Evolutionary conservation across 306 rosid species (phyloP), one percentile per base, ranked within the genome.

Genomic region (Fagus crenata): DNA sequence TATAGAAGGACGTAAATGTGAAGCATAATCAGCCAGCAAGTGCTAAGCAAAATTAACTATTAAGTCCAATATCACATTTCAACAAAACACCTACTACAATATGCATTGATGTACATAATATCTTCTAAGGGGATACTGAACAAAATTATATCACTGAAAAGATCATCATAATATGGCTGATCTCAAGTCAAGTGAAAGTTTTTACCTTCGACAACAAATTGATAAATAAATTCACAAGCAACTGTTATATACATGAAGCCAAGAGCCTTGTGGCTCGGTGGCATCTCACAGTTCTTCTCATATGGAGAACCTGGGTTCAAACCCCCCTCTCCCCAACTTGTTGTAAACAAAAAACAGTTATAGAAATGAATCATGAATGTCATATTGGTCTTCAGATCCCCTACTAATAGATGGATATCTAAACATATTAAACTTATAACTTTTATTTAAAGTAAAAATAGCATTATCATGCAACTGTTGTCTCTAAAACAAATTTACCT

Each of bases 401-500:
- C 42, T 4, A 28, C 36, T 61, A 12, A 33, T 33, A 61, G 43
- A 58, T 59, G 15, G 36, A 31, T 63, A 58, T 49, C 14, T 46
- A 46, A 46, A 53, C 59, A 46, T 31, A 53, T 35, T 64, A 28
- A 11, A 65, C 32, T 72, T 64, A 73, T 4, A 83, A 51, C 15
- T 15, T 69, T 49, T 72, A 68, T 18, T 36, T 58, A 18, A 54
- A 28, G 72, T 69, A 49, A 11, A 81, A 64, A 79, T 0, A 37
- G 68, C 39, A 61, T 36, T 40, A 3, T 37, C 22, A 60, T 40
- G 51, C 63, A 67, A 67, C 22, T 15, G 43, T 7, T 35, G 40
- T 54, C 51, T 74, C 67, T 72, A 73, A 58, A 85, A 71, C 43
- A 74, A 81, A 37, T 77, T 80, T 89, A 96, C 99, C 99, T 92